phyloP scores from a whole-genome alignment of 805 yeast species.

The Teunomyces aglyptinius region DNA sequence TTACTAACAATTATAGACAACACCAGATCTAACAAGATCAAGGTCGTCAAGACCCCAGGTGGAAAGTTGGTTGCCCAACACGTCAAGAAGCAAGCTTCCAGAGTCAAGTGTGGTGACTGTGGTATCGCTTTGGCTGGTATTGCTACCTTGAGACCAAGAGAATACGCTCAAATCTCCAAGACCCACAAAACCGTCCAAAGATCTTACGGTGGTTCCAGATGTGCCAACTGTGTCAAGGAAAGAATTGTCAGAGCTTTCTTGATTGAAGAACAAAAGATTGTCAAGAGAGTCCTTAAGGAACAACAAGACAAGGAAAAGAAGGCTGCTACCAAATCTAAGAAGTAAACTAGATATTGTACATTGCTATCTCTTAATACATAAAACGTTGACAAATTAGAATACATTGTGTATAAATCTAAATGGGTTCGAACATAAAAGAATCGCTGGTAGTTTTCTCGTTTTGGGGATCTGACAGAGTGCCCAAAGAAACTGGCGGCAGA shows the following conservation, averaged over 20 bases:
- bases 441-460: not conserved
- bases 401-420: not conserved
- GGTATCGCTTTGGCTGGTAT: constrained; percentile 82
- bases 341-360: constrained; percentile 18
- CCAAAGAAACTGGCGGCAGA: not conserved
- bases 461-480: not conserved
- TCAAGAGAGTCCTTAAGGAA: constrained; percentile 98
- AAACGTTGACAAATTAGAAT: not conserved
- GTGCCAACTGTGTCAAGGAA: constrained; percentile 98
- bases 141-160: constrained; percentile 96
- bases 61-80: constrained; percentile 98
- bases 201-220: constrained; percentile 99
- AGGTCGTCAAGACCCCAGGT: constrained; percentile 99
- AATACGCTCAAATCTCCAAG: constrained; percentile 92
- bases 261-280: constrained; percentile 99
- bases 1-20: constrained; percentile 66
- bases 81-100: constrained; percentile 85
- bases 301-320: constrained; percentile 84
- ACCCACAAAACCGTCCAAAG: constrained; percentile 98
- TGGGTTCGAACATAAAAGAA: not conserved
- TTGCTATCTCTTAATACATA: constrained; percentile 12
- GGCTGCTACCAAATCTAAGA: constrained; percentile 34
- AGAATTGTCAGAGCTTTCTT: constrained; percentile 99
- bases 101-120: constrained; percentile 89
- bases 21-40: constrained; percentile 99